Evolutionary conservation across 2,329 filamentous ascomycete species (phyloP).

Genomic region (Xylariaceae sp.): DNA sequence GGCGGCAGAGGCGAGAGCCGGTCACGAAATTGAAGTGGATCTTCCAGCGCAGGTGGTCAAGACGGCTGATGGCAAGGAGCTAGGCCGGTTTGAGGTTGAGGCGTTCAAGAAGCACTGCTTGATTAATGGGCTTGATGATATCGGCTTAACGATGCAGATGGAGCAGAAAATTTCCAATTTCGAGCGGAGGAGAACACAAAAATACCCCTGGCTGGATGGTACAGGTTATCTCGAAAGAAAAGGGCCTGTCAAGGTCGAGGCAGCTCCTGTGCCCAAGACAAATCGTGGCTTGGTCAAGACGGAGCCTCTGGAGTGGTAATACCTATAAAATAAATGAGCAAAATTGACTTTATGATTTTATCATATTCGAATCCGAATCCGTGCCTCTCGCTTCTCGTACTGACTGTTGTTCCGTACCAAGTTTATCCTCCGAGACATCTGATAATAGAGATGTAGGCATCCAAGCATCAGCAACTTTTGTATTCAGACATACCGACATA

Average conservation of each 20-base stretch:
- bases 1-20: constrained; percentile 75
- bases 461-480: too few species aligned
- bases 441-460: too few species aligned
- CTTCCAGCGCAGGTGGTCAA: constrained; percentile 83
- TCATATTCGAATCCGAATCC: too few species aligned
- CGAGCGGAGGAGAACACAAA: constrained; percentile 73
- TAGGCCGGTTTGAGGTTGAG: constrained; percentile 85
- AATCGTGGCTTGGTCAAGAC: constrained; percentile 82
- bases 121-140: constrained; percentile 91
- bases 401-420: too few species aligned
- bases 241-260: constrained; percentile 59
- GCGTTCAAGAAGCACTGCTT: constrained; percentile 94
- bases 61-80: constrained; percentile 70
- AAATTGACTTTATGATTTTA: neutral
- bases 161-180: constrained; percentile 86
- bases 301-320: constrained; percentile 90
- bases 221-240: constrained; percentile 73
- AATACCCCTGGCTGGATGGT: constrained; percentile 92
- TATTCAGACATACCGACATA: too few species aligned
- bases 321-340: neutral
- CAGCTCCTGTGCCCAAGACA: constrained; percentile 78
- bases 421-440: too few species aligned
- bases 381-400: too few species aligned
- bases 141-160: constrained; percentile 89
- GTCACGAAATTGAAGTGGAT: constrained; percentile 86